Conservation (phyloP, 495 filamentous ascomycete species). For the Neurospora sp. region DNA sequence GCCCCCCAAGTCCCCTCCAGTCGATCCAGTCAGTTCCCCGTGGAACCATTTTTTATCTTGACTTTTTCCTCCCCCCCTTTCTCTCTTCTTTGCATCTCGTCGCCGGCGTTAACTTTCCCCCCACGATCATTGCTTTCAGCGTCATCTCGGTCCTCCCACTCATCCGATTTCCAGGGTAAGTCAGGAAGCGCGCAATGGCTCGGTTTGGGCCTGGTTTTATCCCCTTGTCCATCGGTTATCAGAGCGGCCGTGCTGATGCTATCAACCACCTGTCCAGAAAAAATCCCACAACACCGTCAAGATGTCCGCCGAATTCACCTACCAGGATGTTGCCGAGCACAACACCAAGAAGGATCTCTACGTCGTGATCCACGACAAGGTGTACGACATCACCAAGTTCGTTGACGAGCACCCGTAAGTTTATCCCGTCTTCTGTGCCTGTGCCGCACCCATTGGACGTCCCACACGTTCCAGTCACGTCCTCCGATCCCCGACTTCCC, state of each 20-base stretch:
- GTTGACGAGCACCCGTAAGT: conserved; percentile 99
- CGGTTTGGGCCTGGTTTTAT: neutral
- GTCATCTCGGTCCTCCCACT: neutral
- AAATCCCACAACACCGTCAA: conserved; percentile 21
- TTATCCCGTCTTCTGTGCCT: neutral
- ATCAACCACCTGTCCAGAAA: conserved; percentile 15
- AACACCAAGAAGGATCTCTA: conserved; percentile 93
- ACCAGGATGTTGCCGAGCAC: conserved; percentile 76
- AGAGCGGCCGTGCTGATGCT: neutral
- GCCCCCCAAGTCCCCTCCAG: neutral
- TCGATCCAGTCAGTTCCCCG: neutral
- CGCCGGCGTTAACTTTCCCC: neutral
- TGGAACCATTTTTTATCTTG: neutral
- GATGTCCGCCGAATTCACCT: conserved; percentile 70
- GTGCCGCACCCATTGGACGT: neutral
- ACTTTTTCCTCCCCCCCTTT: conserved; percentile 11
- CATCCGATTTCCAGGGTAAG: neutral
- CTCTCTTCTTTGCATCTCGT: conserved; percentile 2
- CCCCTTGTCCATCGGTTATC: neutral
- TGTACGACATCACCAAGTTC: conserved; percentile 84
- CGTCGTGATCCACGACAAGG: conserved; percentile 88
- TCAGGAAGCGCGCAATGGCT: neutral
- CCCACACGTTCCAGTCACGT: neutral
- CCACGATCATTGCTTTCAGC: neutral
- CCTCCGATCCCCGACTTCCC: neutral